Conservation (phyloP, 129 eudicot species). For the Helichrysum umbraculigerum region DNA sequence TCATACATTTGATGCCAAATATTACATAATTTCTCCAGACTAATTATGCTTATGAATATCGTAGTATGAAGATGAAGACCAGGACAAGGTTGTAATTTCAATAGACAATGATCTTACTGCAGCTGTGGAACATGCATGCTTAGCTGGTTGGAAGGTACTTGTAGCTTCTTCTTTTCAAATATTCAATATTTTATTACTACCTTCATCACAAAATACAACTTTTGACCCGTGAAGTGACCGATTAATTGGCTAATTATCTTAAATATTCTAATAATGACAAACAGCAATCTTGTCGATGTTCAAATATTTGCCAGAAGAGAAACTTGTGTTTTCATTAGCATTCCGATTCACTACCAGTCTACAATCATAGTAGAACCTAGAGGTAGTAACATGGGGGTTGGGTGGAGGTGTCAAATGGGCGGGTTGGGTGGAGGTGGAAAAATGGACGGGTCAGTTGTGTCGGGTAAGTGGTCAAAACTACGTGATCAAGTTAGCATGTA, state of each 20-base stretch:
- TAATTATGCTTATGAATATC: not conserved
- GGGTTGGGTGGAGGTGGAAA: not conserved
- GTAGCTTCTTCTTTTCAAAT: no score
- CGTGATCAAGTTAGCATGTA: not conserved
- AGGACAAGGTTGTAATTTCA: slow-evolving; percentile 74
- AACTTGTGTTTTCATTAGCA: not conserved
- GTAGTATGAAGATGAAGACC: slow-evolving; percentile 94
- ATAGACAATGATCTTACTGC: slow-evolving; percentile 82
- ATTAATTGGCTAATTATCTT: not conserved
- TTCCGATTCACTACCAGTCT: not conserved
- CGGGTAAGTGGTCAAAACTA: not conserved
- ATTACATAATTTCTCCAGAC: not conserved
- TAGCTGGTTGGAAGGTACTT: slow-evolving; percentile 84
- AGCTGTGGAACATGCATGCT: slow-evolving; percentile 86
- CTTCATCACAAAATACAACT: not conserved
- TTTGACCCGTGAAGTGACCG: not conserved
- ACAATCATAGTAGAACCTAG: not conserved
- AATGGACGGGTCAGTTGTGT: not conserved
- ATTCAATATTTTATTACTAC: no score
- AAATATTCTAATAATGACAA: not conserved
- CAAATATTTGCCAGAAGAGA: not conserved
- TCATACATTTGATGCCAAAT: slow-evolving; percentile 8
- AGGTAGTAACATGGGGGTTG: not conserved
- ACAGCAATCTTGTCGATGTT: not conserved
- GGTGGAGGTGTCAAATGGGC: no score